Conservation (phyloP, 1,284 basidiomycete genomes). For the Cystobasidium slooffiae region DNA sequence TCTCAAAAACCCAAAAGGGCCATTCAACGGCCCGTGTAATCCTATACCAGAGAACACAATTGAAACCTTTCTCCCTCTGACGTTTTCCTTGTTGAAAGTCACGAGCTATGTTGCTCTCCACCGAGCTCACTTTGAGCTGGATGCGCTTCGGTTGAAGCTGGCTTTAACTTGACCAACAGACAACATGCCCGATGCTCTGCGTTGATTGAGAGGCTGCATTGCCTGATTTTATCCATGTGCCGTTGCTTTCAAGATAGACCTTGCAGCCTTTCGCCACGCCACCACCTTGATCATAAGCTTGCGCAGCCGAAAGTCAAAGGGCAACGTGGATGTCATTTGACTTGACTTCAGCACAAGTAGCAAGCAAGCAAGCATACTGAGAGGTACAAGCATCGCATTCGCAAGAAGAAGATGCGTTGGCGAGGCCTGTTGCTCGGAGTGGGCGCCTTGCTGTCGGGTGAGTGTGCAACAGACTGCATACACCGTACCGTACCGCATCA, state of each 20-base stretch:
- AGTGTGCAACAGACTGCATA: neutral
- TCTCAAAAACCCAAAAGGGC: no score
- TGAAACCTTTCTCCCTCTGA: no score
- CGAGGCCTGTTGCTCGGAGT: constrained; percentile 16
- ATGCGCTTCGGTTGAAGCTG: neutral
- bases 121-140: no score
- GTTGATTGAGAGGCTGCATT: no score
- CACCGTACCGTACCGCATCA: neutral
- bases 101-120: no score
- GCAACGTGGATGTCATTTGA: neutral
- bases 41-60: no score
- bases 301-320: neutral
- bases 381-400: neutral
- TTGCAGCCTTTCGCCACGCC: neutral
- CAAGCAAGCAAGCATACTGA: neutral
- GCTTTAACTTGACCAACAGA: neutral
- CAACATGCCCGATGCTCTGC: no score
- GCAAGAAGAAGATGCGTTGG: constrained; percentile 31
- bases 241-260: neutral
- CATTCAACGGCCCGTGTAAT: no score
- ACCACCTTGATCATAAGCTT: neutral
- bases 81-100: no score
- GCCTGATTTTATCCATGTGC: no score
- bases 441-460: constrained; percentile 28
- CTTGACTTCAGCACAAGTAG: neutral